phyloP scores from a whole-genome alignment of 1,284 basidiomycete genomes.

The Ustilago hordei region DNA sequence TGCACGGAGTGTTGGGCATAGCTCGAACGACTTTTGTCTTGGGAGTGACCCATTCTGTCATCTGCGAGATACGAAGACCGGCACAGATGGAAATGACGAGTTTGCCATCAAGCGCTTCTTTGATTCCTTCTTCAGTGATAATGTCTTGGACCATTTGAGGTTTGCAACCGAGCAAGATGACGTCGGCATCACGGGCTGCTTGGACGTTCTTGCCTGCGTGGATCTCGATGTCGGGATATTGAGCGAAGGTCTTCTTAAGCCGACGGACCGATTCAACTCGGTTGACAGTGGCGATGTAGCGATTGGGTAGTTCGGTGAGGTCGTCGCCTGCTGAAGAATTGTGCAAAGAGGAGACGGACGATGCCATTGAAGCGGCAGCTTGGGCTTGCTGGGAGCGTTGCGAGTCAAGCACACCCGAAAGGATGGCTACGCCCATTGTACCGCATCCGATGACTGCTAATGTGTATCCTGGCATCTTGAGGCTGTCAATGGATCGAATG shows the following conservation, averaged over 20 bases:
- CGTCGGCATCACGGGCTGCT: constrained; percentile 81
- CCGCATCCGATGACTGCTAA: constrained; percentile 76
- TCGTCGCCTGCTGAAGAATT: constrained; percentile 47
- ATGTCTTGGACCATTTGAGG: constrained; percentile 87
- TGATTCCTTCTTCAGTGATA: constrained; percentile 82
- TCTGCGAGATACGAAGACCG: constrained; percentile 88
- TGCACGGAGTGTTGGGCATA: constrained; percentile 99
- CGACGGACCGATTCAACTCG: constrained; percentile 81
- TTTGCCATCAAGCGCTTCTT: constrained; percentile 86
- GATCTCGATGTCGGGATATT: constrained; percentile 76
- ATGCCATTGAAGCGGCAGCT: constrained; percentile 33
- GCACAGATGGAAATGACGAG: constrained; percentile 96
- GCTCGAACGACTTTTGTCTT: constrained; percentile 89
- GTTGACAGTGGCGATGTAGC: constrained; percentile 89
- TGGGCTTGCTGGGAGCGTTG: constrained; percentile 37
- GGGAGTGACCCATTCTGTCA: constrained; percentile 79
- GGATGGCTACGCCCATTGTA: constrained; percentile 96
- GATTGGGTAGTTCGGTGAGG: constrained; percentile 75
- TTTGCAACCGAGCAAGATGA: constrained; percentile 79
- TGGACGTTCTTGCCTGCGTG: constrained; percentile 77
- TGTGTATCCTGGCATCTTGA: constrained; percentile 54
- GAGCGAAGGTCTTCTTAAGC: constrained; percentile 76
- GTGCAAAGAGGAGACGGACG: constrained; percentile 33
- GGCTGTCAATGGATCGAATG: no score
- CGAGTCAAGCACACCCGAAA: constrained; percentile 82